Conservation (phyloP, 108 stramenopile genomes). For the Asterionellopsis glacialis region DNA sequence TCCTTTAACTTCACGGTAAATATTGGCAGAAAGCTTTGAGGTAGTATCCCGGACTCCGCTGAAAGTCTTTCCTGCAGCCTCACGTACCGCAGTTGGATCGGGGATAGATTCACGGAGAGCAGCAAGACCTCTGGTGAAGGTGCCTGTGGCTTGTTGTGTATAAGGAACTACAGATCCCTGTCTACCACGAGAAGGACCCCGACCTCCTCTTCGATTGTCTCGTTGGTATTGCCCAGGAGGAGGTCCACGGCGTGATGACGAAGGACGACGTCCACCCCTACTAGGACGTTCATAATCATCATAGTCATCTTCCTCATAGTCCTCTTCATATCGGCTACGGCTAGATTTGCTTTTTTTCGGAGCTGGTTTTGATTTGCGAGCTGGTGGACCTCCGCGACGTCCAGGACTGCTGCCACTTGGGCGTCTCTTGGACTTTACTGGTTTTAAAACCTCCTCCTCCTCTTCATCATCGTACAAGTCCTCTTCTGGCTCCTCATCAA, state of each 20-base stretch:
- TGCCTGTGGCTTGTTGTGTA: conserved; percentile 26
- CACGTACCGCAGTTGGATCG: conserved; percentile 54
- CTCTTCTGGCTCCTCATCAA: conserved; percentile 2
- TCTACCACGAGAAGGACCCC: conserved; percentile 12
- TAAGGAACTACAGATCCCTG: conserved; percentile 29
- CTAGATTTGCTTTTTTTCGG: conserved; percentile 5
- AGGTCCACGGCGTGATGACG: conserved; percentile 23
- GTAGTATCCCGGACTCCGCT: conserved; percentile 59
- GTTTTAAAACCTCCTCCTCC: background rate
- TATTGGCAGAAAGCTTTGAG: conserved; percentile 52
- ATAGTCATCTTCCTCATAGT: conserved; percentile 35
- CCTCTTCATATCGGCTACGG: conserved; percentile 12
- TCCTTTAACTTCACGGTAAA: conserved; percentile 86
- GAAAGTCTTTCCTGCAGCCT: conserved; percentile 50
- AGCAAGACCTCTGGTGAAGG: conserved; percentile 70
- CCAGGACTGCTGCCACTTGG: background rate
- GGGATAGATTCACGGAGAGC: conserved; percentile 69
- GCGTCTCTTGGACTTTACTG: conserved; percentile 5
- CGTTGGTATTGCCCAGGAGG: conserved; percentile 1
- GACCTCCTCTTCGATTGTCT: conserved; percentile 18
- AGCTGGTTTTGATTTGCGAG: conserved; percentile 4
- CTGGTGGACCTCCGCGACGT: conserved; percentile 1
- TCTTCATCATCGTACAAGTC: background rate
- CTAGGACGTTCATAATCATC: conserved; percentile 19
- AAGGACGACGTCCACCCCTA: conserved; percentile 17